Percentiles rank a stretch among this genome's conserved stretches.
Evolutionary conservation across 768 basidiomycete genomes (phyloP).

Genomic region (Phaffia tasmanica): DNA sequence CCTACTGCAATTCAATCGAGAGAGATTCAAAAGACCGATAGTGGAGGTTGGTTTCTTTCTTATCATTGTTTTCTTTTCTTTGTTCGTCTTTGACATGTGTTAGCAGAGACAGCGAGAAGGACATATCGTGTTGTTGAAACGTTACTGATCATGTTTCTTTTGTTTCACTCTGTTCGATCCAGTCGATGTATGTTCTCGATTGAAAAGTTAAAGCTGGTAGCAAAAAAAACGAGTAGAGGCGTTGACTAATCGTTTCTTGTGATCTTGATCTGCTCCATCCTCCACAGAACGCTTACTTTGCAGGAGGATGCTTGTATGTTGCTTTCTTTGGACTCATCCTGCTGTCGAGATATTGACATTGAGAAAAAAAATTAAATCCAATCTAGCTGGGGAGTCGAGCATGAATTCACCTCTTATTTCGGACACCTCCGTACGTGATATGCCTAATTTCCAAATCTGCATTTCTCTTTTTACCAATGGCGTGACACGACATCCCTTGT

Average conservation of each 20-base stretch:
- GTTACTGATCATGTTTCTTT: background rate
- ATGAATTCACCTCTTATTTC: conserved; percentile 17
- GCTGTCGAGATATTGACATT: background rate
- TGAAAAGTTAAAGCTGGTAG: background rate
- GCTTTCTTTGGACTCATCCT: too few species aligned
- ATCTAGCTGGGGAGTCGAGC: conserved; percentile 4
- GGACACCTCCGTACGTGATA: background rate
- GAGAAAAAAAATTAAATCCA: background rate
- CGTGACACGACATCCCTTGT: too few species aligned
- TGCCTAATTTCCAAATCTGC: too few species aligned
- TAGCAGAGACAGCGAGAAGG: background rate
- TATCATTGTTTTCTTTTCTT: background rate
- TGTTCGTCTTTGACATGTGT: background rate
- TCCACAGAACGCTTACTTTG: conserved; percentile 1
- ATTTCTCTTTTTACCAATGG: too few species aligned
- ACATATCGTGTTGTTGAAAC: background rate
- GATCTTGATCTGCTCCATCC: background rate
- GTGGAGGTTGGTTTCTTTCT: background rate
- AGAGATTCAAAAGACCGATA: background rate
- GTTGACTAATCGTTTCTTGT: conserved; percentile 13
- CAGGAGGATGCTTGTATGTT: conserved; percentile 14
- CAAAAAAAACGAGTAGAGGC: background rate
- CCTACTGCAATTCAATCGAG: conserved; percentile 13
- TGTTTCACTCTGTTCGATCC: background rate
- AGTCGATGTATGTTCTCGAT: conserved; percentile 2